phyloP scores from a whole-genome alignment of 805 yeast species.

The Cephaloascus albidus region DNA sequence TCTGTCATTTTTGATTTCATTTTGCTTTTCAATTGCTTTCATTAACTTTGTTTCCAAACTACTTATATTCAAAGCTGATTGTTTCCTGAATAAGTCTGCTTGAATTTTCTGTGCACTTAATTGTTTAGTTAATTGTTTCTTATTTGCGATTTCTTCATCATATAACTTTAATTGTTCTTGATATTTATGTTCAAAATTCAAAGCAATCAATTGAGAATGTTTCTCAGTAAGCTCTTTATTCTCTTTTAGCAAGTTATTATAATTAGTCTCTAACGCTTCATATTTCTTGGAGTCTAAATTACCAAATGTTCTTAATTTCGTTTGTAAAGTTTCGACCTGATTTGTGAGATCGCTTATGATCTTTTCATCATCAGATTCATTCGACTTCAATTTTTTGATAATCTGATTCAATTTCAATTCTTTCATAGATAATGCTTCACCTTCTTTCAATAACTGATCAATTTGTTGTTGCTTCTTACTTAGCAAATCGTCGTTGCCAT shows the following conservation, averaged over 20 bases:
- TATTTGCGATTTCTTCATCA: conserved; percentile 14
- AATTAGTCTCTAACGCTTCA: conserved; percentile 27
- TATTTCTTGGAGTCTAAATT: conserved; percentile 25
- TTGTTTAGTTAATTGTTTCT: conserved; percentile 12
- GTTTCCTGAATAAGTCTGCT: conserved; percentile 18
- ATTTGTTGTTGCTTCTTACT: conserved; percentile 51
- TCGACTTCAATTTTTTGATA: conserved; percentile 51
- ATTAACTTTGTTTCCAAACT: neutral
- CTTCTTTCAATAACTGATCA: conserved; percentile 62
- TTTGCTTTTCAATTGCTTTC: neutral
- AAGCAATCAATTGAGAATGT: conserved; percentile 9
- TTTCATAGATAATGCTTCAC: conserved; percentile 58
- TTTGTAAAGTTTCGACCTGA: conserved; percentile 11
- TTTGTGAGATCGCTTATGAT: conserved; percentile 6
- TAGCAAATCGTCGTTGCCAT: conserved; percentile 18
- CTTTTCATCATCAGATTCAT: conserved; percentile 21
- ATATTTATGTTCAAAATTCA: conserved; percentile 16
- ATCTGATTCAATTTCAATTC: conserved; percentile 63
- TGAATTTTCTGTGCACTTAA: conserved; percentile 21
- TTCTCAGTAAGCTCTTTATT: conserved; percentile 6
- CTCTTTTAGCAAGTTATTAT: conserved; percentile 4
- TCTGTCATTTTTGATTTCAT: conserved; percentile 9
- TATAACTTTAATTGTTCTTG: conserved; percentile 13
- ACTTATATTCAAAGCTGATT: conserved; percentile 3
- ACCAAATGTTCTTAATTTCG: conserved; percentile 29